These are phyloP conservation scores for Yamadazyma phyllophila DNA, from an alignment of 805 yeast genomes.

Conservation along the genomic window DNA sequence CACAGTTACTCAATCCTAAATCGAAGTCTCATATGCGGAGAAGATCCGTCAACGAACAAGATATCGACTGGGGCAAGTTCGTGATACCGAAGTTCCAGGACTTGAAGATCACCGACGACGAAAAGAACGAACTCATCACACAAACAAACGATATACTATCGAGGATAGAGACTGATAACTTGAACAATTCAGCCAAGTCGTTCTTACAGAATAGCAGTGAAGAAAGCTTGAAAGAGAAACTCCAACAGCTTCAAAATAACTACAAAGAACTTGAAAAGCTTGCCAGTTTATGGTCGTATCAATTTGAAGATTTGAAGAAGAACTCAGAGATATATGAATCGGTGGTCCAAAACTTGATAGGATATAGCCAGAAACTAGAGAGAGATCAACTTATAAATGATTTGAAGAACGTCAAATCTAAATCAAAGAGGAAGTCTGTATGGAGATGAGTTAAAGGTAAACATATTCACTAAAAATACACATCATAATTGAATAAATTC, in stretches of 20 bases:
- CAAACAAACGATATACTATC: conserved; percentile 27
- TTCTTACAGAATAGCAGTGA: conserved; percentile 22
- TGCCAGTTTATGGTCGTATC: conserved; percentile 50
- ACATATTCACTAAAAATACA: conserved; percentile 1
- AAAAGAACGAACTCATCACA: conserved; percentile 23
- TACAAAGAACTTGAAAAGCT: conserved; percentile 25
- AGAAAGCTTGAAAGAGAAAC: conserved; percentile 30
- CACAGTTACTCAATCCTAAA: background rate
- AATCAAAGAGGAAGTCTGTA: conserved; percentile 11
- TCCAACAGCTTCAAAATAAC: conserved; percentile 30
- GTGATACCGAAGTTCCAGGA: conserved; percentile 34
- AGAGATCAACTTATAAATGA: conserved; percentile 44
- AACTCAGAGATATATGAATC: conserved; percentile 80
- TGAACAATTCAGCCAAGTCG: conserved; percentile 29
- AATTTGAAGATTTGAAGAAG: conserved; percentile 46
- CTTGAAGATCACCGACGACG: conserved; percentile 28
- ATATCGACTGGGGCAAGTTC: conserved; percentile 36
- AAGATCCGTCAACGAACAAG: conserved; percentile 26
- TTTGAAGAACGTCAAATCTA: conserved; percentile 26
- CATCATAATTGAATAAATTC: background rate
- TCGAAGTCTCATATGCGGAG: conserved; percentile 11
- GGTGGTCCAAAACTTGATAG: conserved; percentile 86
- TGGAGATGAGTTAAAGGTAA: conserved; percentile 8
- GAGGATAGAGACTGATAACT: conserved; percentile 31
- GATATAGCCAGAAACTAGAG: conserved; percentile 80